phyloP scores from a whole-genome alignment of 2,329 filamentous ascomycete species.

The Claviceps arundinis region DNA sequence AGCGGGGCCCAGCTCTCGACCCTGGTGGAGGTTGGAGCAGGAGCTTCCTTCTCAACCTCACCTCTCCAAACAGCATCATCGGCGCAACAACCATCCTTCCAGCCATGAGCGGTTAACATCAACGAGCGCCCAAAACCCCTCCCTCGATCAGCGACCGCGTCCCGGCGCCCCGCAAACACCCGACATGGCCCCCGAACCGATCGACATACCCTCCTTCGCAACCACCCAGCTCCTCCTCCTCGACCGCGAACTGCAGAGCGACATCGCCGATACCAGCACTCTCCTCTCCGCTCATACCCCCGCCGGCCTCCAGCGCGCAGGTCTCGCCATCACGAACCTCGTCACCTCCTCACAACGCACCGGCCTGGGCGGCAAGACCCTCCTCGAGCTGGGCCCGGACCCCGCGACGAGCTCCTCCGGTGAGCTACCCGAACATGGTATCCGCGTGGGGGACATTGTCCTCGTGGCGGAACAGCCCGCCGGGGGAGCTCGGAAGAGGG shows the following conservation, averaged over 20 bases:
- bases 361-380: conserved; percentile 79
- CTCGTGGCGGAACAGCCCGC: conserved; percentile 61
- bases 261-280: conserved; percentile 54
- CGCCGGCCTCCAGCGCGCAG: conserved; percentile 56
- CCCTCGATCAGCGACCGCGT: too few species aligned
- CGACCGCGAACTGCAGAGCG: conserved; percentile 55
- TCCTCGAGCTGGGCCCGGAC: conserved; percentile 68
- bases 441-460: conserved; percentile 67
- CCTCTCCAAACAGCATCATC: too few species aligned
- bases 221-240: conserved; percentile 58
- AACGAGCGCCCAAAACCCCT: too few species aligned
- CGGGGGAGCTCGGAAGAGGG: conserved; percentile 57
- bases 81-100: too few species aligned
- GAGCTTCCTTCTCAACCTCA: too few species aligned
- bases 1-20: too few species aligned
- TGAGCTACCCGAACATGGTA: conserved; percentile 60
- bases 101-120: too few species aligned
- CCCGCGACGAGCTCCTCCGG: conserved; percentile 43
- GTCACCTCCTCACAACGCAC: conserved; percentile 65
- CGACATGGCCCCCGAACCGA: conserved; percentile 24
- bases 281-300: conserved; percentile 58
- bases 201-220: conserved; percentile 57
- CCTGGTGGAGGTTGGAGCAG: too few species aligned
- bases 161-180: too few species aligned
- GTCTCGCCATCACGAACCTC: conserved; percentile 69